These are phyloP conservation scores for Didymella arachidicola DNA, from an alignment of 2,329 filamentous ascomycete species.

Conservation along the genomic window DNA sequence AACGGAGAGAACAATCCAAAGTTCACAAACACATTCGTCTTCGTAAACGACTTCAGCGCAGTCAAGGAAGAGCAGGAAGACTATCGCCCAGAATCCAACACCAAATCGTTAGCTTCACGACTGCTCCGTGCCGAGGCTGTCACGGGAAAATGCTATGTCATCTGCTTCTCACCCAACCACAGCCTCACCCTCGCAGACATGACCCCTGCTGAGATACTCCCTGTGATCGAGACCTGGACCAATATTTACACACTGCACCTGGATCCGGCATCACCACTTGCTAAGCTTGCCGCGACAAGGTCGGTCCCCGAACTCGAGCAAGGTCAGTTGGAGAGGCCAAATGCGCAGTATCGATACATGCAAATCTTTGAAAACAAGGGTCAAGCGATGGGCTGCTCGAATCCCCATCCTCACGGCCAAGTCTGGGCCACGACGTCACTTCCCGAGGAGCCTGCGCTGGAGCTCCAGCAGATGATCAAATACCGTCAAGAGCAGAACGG, in stretches of 20 bases:
- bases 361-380: slow-evolving; percentile 99
- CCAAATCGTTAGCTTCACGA: slow-evolving; percentile 69
- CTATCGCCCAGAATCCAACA: slow-evolving; percentile 66
- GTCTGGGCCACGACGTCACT: slow-evolving; percentile 92
- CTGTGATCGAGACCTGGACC: slow-evolving; percentile 89
- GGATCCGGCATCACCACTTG: slow-evolving; percentile 73
- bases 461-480: slow-evolving; percentile 78
- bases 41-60: slow-evolving; percentile 97
- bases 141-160: slow-evolving; percentile 94
- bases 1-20: slow-evolving; percentile 85
- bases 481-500: slow-evolving; percentile 78
- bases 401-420: slow-evolving; percentile 96
- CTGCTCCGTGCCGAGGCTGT: slow-evolving; percentile 85
- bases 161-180: slow-evolving; percentile 91
- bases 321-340: slow-evolving; percentile 61
- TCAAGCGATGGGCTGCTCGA: slow-evolving; percentile 96
- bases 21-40: slow-evolving; percentile 88
- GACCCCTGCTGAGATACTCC: slow-evolving; percentile 75
- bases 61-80: slow-evolving; percentile 92
- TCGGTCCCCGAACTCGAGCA: slow-evolving; percentile 58
- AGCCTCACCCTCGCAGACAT: slow-evolving; percentile 94
- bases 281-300: slow-evolving; percentile 54
- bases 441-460: slow-evolving; percentile 85
- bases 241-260: slow-evolving; percentile 86
- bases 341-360: slow-evolving; percentile 90